phyloP scores from a whole-genome alignment of 2,329 filamentous ascomycete species.

The Dactylellina sp. region DNA sequence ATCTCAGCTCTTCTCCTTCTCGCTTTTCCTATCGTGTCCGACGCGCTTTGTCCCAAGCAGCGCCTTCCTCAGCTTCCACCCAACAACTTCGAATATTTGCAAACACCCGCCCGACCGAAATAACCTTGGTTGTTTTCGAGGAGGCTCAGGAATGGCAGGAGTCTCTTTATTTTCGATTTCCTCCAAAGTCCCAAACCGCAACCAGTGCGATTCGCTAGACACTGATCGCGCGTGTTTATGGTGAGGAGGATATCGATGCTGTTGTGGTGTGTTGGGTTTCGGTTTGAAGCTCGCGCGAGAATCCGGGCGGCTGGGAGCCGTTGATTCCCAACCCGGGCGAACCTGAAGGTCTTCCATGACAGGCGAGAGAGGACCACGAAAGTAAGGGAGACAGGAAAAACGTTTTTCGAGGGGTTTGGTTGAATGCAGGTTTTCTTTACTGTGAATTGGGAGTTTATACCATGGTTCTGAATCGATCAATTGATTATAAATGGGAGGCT shows the following conservation, averaged over 20 bases:
- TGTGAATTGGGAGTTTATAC: conserved; percentile 16
- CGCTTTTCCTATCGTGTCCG: conserved; percentile 18
- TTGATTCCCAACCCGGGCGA: conserved; percentile 25
- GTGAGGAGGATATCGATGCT: conserved; percentile 29
- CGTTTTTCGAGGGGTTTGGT: neutral
- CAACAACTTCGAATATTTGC: conserved; percentile 38
- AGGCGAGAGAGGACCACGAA: neutral
- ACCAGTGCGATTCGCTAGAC: conserved; percentile 53
- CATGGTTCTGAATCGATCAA: conserved; percentile 44
- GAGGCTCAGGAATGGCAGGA: neutral
- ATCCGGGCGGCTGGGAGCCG: conserved; percentile 38
- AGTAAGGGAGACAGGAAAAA: neutral
- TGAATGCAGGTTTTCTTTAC: conserved; percentile 1
- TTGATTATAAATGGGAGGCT: conserved; percentile 20
- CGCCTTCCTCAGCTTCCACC: conserved; percentile 32
- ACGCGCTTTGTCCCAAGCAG: conserved; percentile 15
- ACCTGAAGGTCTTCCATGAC: conserved; percentile 30
- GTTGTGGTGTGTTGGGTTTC: conserved; percentile 37
- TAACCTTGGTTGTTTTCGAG: conserved; percentile 19
- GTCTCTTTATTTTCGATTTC: conserved; percentile 12
- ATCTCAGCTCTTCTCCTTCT: conserved; percentile 19
- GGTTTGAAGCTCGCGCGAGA: conserved; percentile 34
- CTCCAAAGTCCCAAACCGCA: conserved; percentile 47
- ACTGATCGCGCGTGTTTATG: conserved; percentile 48
- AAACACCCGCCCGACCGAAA: conserved; percentile 39